These are phyloP conservation scores for Immersiella caudata DNA, from an alignment of 495 filamentous ascomycete species.

Conservation along the genomic window DNA sequence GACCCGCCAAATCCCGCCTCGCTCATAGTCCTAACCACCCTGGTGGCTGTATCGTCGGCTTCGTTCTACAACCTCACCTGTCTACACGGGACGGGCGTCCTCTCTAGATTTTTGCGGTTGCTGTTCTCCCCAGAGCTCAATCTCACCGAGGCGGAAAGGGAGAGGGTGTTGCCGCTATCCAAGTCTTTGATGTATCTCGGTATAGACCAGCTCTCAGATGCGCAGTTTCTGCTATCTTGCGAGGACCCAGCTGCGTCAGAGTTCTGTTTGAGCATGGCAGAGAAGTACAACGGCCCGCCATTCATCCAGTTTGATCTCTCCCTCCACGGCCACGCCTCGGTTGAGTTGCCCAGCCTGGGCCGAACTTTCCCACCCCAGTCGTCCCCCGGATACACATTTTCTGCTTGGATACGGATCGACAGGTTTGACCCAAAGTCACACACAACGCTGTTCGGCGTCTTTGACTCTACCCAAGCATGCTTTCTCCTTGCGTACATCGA, in stretches of 20 bases:
- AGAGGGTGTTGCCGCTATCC: conserved; percentile 62
- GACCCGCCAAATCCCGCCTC: conserved; percentile 52
- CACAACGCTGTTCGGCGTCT: conserved; percentile 94
- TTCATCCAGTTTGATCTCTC: conserved; percentile 95
- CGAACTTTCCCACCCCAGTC: conserved; percentile 76
- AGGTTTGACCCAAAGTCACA: conserved; percentile 81
- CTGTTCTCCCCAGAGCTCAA: conserved; percentile 57
- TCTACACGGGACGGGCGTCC: conserved; percentile 74
- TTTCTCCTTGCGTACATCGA: conserved; percentile 94
- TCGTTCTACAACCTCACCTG: conserved; percentile 77
- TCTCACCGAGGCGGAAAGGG: conserved; percentile 55
- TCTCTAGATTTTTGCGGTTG: conserved; percentile 71
- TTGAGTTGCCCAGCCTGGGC: conserved; percentile 83
- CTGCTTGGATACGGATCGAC: conserved; percentile 85
- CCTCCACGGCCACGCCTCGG: conserved; percentile 79
- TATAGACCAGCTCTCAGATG: conserved; percentile 75
- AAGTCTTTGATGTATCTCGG: conserved; percentile 66
- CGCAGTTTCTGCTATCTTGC: conserved; percentile 70
- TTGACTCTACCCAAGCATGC: conserved; percentile 89
- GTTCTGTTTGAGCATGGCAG: conserved; percentile 74
- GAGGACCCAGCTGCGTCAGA: conserved; percentile 63
- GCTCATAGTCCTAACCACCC: conserved; percentile 60
- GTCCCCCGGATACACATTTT: conserved; percentile 80
- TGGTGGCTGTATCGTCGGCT: conserved; percentile 54
- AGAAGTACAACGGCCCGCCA: conserved; percentile 71